Evolutionary conservation across 345 rosid genomes (phyloP).

Genomic region (Moricandia moricandioides): DNA sequence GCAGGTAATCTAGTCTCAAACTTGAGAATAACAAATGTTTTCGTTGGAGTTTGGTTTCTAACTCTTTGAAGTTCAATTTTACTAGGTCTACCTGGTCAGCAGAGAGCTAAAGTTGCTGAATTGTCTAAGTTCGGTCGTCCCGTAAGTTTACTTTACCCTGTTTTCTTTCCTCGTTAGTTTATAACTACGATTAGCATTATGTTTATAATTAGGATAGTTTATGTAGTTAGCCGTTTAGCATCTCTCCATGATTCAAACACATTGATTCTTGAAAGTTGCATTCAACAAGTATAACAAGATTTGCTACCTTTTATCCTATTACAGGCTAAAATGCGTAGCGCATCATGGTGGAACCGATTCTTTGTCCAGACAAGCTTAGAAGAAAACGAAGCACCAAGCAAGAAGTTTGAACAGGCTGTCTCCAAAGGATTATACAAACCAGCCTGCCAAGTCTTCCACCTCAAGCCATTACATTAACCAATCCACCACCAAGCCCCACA

Average conservation of each 20-base stretch:
- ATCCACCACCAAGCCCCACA: not conserved
- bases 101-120: conserved; percentile 77
- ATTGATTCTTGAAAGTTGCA: not conserved
- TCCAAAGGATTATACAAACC: conserved; percentile 63
- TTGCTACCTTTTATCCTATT: not conserved
- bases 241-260: conserved; percentile 2
- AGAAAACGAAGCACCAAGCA: conserved; percentile 56
- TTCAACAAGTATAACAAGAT: not conserved
- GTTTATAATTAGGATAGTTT: too few relatives aligned
- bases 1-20: conserved; percentile 52
- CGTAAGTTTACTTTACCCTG: conserved; percentile 46
- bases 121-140: conserved; percentile 88
- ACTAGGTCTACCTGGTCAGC: conserved; percentile 79
- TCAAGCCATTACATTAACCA: conserved; percentile 58
- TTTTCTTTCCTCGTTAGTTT: not conserved
- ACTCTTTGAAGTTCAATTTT: not conserved
- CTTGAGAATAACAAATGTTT: not conserved
- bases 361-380: conserved; percentile 62
- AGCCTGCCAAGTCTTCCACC: conserved; percentile 90
- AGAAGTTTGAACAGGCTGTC: conserved; percentile 67
- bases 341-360: conserved; percentile 68
- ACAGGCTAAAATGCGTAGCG: conserved; percentile 74
- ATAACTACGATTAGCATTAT: not conserved
- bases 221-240: conserved; percentile 13
- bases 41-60: not conserved